Base-by-base conservation (phyloP, 768 basidiomycete genomes). In the Dioszegia aurantiaca region DNA sequence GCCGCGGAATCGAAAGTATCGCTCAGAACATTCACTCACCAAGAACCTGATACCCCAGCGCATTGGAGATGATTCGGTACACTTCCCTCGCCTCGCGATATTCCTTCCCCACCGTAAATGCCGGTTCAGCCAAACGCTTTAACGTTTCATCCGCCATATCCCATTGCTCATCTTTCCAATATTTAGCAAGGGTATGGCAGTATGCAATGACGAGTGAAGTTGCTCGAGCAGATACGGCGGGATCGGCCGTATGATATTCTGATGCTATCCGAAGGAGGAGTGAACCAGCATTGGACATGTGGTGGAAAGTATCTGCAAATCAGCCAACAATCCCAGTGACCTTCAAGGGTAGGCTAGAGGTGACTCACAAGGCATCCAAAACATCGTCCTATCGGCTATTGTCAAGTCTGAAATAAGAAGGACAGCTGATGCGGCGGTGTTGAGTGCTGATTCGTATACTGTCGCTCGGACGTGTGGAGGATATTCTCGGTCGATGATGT, bases 321-420 rank as follows among this genome's bases (percentile, higher is more conserved):
- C n/a, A n/a, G n/a, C n/a, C n/a, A n/a, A 4, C 54, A 55, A 27
- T 24, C 17, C 6, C 36, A 30, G 21, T 28, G 8, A 26, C 17
- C 39, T 10, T 24, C 2, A 28, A 48, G 44, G 33, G 48, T 17
- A 33, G 10, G 3, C 26, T 9, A 4, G 27, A 10, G 27, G 5
- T 19, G 14, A 48, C 62, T 56, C 23, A 63, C 62, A 63, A 24
- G 62, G 62, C 59, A 63, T 59, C 62, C 62, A 63, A 33, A 60
- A 63, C 41, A 44, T 47, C 14, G 36, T 37, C 6, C 58, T 37
- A 24, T 63, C 62, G 21, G 30, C 24, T 4, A 42, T 23, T 1
- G 58, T 56, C n/a, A 63, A 41, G 21, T 43, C 48, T 41, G 45
- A 49, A 2, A 63, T 24, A 24, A 60, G 45, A 14, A 40, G 19